A percentile compares a stretch with the other conserved stretches of the same genome.
These are phyloP conservation scores for Lachnellula hyalina DNA, from an alignment of 2,329 filamentous ascomycete species.

Conservation along the genomic window DNA sequence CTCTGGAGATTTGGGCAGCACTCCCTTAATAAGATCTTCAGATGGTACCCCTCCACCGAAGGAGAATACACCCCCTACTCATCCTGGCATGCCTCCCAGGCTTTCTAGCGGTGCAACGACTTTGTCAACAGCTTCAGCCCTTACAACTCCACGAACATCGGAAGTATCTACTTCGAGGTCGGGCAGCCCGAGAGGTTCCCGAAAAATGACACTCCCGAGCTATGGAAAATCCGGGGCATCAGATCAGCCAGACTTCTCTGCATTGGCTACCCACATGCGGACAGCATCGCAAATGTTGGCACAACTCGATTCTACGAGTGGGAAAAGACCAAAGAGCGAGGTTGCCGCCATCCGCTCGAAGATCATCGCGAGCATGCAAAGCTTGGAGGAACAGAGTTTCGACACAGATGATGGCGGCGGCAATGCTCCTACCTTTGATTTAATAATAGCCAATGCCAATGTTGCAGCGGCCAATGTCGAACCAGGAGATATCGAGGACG, in stretches of 20 bases:
- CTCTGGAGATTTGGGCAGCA: slow-evolving; percentile 71
- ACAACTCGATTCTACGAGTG: slow-evolving; percentile 73
- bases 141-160: slow-evolving; percentile 63
- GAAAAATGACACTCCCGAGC: slow-evolving; percentile 56
- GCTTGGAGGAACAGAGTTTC: slow-evolving; percentile 78
- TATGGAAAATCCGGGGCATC: slow-evolving; percentile 47
- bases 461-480: slow-evolving; percentile 44
- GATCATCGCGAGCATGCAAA: slow-evolving; percentile 89
- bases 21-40: slow-evolving; percentile 58
- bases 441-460: slow-evolving; percentile 70
- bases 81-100: slow-evolving; percentile 42
- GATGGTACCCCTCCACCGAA: slow-evolving; percentile 42
- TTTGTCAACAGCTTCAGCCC: slow-evolving; percentile 52
- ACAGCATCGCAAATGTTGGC: slow-evolving; percentile 84
- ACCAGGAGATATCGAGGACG: slow-evolving; percentile 51
- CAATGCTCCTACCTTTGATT: slow-evolving; percentile 70
- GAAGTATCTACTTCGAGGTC: slow-evolving; percentile 64
- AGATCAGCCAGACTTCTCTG: slow-evolving; percentile 76
- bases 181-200: slow-evolving; percentile 56
- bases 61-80: slow-evolving; percentile 28
- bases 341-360: slow-evolving; percentile 79
- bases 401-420: slow-evolving; percentile 59
- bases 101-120: slow-evolving; percentile 59
- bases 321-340: slow-evolving; percentile 73
- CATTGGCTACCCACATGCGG: slow-evolving; percentile 80